These are phyloP conservation scores for Blastomyces gilchristii DNA, from an alignment of 2,329 filamentous ascomycete species.

Conservation along the genomic window DNA sequence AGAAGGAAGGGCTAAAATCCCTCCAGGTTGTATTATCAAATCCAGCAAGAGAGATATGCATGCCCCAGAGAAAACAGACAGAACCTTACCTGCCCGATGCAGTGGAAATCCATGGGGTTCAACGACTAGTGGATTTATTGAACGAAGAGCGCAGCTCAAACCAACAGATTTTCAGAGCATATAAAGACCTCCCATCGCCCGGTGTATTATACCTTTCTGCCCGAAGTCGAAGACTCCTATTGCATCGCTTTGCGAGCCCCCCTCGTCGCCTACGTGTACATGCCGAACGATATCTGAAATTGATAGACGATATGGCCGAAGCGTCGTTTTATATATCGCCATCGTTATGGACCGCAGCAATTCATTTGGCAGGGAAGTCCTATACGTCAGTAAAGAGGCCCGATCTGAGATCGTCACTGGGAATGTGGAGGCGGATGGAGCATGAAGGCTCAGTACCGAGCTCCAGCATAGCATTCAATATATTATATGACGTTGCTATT, in stretches of 20 bases:
- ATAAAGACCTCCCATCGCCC: conserved; percentile 44
- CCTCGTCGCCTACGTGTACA: conserved; percentile 35
- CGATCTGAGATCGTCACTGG: conserved; percentile 59
- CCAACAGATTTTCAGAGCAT: conserved; percentile 43
- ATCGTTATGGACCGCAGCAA: conserved; percentile 72
- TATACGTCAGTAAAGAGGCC: conserved; percentile 48
- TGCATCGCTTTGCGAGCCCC: conserved; percentile 56
- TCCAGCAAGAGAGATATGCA: conserved; percentile 13
- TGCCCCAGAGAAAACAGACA: conserved; percentile 3
- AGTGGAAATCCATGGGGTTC: conserved; percentile 28
- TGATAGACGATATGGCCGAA: conserved; percentile 72
- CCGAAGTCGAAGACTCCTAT: conserved; percentile 49
- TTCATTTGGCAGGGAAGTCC: conserved; percentile 67
- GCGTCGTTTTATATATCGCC: conserved; percentile 58
- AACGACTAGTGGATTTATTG: conserved; percentile 34
- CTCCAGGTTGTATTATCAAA: conserved; percentile 16
- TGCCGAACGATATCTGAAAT: conserved; percentile 68
- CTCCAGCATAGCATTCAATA: conserved; percentile 79
- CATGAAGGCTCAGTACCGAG: conserved; percentile 52
- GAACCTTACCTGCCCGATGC: conserved; percentile 13
- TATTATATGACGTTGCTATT: conserved; percentile 79
- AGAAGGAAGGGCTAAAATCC: conserved; percentile 13
- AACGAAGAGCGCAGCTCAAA: conserved; percentile 37
- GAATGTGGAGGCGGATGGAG: conserved; percentile 87
- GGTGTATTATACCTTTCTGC: conserved; percentile 43